phyloP scores from a whole-genome alignment of 164 flowering plant genomes.

The Nelumbo lutea region DNA sequence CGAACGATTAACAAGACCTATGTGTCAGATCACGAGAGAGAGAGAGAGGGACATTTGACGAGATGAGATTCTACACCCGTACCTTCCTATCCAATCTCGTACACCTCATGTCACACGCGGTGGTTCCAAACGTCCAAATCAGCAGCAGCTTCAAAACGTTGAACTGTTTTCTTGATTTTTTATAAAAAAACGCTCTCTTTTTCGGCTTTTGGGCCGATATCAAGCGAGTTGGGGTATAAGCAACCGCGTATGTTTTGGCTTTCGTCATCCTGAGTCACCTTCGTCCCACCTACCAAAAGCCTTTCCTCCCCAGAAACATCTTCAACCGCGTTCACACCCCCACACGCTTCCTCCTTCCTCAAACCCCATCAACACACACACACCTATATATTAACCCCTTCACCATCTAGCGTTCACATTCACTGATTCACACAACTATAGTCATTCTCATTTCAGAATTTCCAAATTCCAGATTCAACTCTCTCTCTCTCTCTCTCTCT shows the following conservation, averaged over 20 bases:
- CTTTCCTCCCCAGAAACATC: background rate
- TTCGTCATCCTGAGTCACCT: slow-evolving; percentile 7
- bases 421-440: background rate
- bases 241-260: too few species aligned
- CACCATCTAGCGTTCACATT: background rate
- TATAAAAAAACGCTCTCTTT: background rate
- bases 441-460: background rate
- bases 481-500: slow-evolving; percentile 1
- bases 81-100: too few species aligned
- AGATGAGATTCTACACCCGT: too few species aligned
- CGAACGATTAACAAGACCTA: too few species aligned
- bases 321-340: slow-evolving; percentile 12
- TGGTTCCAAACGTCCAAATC: too few species aligned
- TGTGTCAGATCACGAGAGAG: too few species aligned
- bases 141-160: too few species aligned
- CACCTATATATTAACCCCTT: background rate
- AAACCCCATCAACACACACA: background rate
- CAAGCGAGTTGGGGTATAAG: background rate
- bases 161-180: too few species aligned
- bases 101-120: too few species aligned
- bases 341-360: background rate
- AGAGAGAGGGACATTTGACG: too few species aligned
- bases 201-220: background rate
- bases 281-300: background rate
- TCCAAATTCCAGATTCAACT: background rate